Base-by-base conservation (phyloP, 805 yeast species). In the Jamesozyma gamospora region DNA sequence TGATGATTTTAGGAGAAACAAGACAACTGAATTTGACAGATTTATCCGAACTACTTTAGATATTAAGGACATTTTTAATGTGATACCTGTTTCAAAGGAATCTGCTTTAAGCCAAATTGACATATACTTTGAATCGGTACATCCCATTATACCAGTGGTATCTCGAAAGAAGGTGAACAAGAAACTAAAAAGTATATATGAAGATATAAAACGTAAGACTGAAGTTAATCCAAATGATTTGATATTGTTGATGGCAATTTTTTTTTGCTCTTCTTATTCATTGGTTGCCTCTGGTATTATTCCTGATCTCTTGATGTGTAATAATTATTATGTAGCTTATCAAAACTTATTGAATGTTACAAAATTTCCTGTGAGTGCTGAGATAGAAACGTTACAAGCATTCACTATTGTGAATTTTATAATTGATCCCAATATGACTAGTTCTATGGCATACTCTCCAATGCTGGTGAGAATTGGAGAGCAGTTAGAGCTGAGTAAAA, bases 371-470 rank as follows among this genome's bases (percentile, higher is more conserved):
- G 33, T 44, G 14, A 42, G 31, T 21, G 50, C 58, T 3, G 41
- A 41, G 4, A n/a, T 52, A 16, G 55, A 50, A 34, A 40, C 53
- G 5, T 33, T 56, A n/a, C 55, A 50, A 37, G 49, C 58, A 14
- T 44, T 43, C 28, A 24, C 44, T 6, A 32, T 54, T 8, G 51
- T 52, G 1, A 52, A 53, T 38, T 55, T 55, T 43, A 45, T 56
- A 2, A 39, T 46, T 8, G 61, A 56, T 39, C 61, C 61, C 6
- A 56, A 56, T 39, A 56, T 56, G 61, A 50, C 49, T 1, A 45
- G 47, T 18, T 47, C 53, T 7, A 36, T 48, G 8, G 52, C 48
- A 3, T 43, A 51, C 35, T 51, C 61, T 1, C 44, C 56, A 11
- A 53, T 52, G 52, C 37, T 53, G 13, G 48, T 55, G 3, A 48